Evolutionary conservation across 2,329 filamentous ascomycete species (phyloP), one percentile per base, ranked within the genome.

Genomic region (Pestalotiopsis sp.): DNA sequence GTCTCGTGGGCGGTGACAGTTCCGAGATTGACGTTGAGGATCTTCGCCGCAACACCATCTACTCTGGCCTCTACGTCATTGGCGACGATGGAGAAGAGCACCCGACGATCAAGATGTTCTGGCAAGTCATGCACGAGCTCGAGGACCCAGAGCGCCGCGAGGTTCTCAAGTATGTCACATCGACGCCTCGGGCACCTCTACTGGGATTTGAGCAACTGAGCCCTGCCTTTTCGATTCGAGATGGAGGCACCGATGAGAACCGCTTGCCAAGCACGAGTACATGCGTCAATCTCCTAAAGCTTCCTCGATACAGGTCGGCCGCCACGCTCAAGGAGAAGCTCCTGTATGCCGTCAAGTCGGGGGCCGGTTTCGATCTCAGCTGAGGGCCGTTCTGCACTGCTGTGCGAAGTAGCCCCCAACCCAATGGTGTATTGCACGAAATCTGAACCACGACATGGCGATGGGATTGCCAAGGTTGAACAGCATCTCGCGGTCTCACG

Each of bases 81-180:
- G 96, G 96, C n/a, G 92, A 97, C 76, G 95, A 98, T 75, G 88
- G 90, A 3, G 80, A 90, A 69, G 95, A 99, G 76, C 96, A 99
- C 76, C 90, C 92, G 0, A 96, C 93, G 0, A 86, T 99, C 63
- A 84, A 91, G 77, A 83, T 97, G 65, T 98, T 99, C 83, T 99
- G 96, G 96, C 86, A 93, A 71, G 94, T 97, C 62, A 91, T 99
- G 90, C 86, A 88, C 68, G 83, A 84, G 3, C 87, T 99, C 70
- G 86, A 86, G 11, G 95, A 98, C 75, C 85, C 85, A 25, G 93
- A 98, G 78, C 87, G 93, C 3, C 86, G 94, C 27, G 93, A 95
- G 68, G 93, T 99, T 69, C 86, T 99, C 71, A 97, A 97, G 77
- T 99, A 98, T 74, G 96, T 98, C 61, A 99, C 95, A 4, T 95